Evolutionary conservation across 495 filamentous ascomycete genomes (phyloP), one percentile per base, ranked within the genome.

Genomic region (Jackrogersella multiformis): DNA sequence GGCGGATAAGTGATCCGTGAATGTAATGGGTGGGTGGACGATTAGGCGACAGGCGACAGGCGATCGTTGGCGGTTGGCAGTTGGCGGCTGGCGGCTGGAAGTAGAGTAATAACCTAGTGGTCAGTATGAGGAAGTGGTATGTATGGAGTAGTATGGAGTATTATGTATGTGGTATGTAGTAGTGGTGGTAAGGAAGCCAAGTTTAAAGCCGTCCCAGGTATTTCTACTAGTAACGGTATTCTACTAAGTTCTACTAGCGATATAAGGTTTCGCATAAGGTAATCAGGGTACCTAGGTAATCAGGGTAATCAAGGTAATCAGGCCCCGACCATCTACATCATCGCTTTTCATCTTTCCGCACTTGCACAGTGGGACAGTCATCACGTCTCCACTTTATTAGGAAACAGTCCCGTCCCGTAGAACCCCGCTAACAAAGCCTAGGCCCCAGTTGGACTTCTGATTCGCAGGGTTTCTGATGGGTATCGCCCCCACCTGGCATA

Each of bases 381-480:
- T 56, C 20, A 16, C 13, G 13, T 53, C 28, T 51, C 66, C 66
- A 68, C 66, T 59, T 58, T 68, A 68, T 58, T 49, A 68, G 46
- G 16, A 49, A 44, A 10, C 46, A 26, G 28, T 46, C 65, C 65
- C 66, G 54, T 59, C 59, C 46, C 57, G 56, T 57, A 45, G 52
- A 62, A 60, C 63, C 56, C 56, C 56, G 57, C 64, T 56, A 61
- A 5, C 34, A 60, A n/a, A 64, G 60, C 66, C 66, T 64, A 64
- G 61, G 21, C 61, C 61, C 26, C 5, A 58, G 28, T 12, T 39
- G 39, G 44, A 54, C 26, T 49, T 46, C 13, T 62, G 2, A 55
- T 55, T 38, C 38, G 59, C 59, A 48, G 38, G 49, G 57, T 24
- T 54, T 45, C 45, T 63, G 15, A 56, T 48, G 45, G 42, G 60